Conservation (phyloP, 768 basidiomycete species). For the Russula brevipes region DNA sequence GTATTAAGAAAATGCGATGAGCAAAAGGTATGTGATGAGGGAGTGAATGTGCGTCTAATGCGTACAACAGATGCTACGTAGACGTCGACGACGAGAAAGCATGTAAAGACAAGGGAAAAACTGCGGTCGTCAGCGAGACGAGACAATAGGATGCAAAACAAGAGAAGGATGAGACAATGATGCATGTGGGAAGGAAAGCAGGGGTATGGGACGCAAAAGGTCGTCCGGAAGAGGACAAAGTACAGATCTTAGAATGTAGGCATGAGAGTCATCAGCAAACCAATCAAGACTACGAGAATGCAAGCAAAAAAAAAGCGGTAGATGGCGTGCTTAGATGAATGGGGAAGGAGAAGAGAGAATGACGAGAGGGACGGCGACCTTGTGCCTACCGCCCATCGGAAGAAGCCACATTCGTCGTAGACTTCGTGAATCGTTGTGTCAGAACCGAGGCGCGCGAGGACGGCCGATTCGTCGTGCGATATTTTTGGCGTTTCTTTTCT, state of each 20-base stretch:
- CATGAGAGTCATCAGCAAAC: conserved; percentile 19
- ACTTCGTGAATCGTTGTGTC: conserved; percentile 2
- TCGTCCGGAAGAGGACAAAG: conserved; percentile 1
- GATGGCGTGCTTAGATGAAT: conserved; percentile 12
- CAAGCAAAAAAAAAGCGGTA: conserved; percentile 17
- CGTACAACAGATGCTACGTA: conserved; percentile 46
- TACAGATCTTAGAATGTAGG: conserved; percentile 14
- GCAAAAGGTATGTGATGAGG: conserved; percentile 29
- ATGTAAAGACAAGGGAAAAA: conserved; percentile 26
- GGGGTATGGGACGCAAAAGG: conserved; percentile 14
- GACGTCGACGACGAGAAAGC: conserved; percentile 26
- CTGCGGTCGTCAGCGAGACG: conserved; percentile 24
- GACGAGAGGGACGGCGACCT: conserved; percentile 6
- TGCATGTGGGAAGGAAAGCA: conserved; percentile 13
- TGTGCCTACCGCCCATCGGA: conserved; percentile 4
- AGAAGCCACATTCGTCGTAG: conserved; percentile 10
- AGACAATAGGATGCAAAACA: conserved; percentile 10
- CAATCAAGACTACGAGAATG: conserved; percentile 16
- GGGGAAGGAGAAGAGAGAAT: not conserved
- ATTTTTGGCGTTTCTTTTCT: not conserved
- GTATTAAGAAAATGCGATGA: conserved; percentile 34
- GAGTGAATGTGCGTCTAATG: conserved; percentile 60
- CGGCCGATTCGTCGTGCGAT: not conserved
- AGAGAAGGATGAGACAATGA: conserved; percentile 14
- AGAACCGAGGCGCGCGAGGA: conserved; percentile 1